phyloP scores from a whole-genome alignment of 1,139 yeast species.

The Tardiomyces depauwii region DNA sequence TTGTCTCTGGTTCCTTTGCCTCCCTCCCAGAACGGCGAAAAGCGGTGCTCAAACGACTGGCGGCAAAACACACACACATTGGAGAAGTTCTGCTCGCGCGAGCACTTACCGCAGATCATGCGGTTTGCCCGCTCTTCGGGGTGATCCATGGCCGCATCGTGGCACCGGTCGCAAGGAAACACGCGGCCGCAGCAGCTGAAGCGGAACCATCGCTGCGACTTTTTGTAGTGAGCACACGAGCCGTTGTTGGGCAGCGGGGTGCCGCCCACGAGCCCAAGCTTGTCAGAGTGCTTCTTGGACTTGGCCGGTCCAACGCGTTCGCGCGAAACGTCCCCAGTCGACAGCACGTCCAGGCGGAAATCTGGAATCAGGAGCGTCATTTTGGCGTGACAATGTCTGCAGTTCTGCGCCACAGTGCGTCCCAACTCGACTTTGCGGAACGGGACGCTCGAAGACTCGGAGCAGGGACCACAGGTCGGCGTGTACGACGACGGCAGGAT shows the following conservation, averaged over 20 bases:
- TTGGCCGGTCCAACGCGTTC: conserved; percentile 9
- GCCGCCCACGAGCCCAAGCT: conserved; percentile 27
- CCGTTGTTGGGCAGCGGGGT: conserved; percentile 31
- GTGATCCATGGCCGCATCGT: conserved; percentile 28
- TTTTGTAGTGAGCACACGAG: conserved; percentile 29
- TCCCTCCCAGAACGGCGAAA: conserved; percentile 35
- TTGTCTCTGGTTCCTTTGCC: conserved; percentile 34
- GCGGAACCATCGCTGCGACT: conserved; percentile 33
- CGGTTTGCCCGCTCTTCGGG: conserved; percentile 28
- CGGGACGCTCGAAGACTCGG: conserved; percentile 15
- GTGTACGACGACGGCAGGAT: conserved; percentile 26
- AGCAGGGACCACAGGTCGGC: conserved; percentile 29
- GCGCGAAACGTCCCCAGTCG: conserved; percentile 16
- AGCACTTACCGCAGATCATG: conserved; percentile 34
- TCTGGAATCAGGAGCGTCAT: conserved; percentile 24
- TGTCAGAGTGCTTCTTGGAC: conserved; percentile 12
- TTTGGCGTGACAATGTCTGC: conserved; percentile 28
- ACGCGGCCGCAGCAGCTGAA: conserved; percentile 33
- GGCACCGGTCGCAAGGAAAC: conserved; percentile 33
- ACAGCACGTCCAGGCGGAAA: conserved; percentile 21
- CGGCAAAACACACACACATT: conserved; percentile 26
- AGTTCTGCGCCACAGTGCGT: conserved; percentile 19
- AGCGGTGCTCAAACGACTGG: conserved; percentile 24
- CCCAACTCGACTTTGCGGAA: conserved; percentile 26
- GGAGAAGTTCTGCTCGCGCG: conserved; percentile 31